Percentiles rank a stretch among this genome's conserved stretches.
Evolutionary conservation across 139 green algal genomes (phyloP).

Genomic region (Micractinium sp.): DNA sequence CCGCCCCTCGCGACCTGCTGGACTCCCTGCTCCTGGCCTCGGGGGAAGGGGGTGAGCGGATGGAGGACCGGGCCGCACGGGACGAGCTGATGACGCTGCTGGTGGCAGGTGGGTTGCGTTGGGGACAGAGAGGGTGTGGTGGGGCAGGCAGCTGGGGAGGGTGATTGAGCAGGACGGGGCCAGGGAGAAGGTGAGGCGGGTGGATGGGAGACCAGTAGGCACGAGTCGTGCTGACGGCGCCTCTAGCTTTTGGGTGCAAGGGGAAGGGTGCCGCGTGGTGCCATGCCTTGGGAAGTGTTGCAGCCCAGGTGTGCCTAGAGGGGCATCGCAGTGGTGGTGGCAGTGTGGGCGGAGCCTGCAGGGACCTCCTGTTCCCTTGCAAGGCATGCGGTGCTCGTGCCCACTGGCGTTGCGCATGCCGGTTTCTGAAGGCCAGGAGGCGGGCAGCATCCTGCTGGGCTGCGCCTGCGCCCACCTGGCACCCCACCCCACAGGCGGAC

Average conservation of each 20-base stretch:
- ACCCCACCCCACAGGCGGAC: conserved; percentile 66
- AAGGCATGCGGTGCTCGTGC: not conserved
- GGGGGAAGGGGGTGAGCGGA: conserved; percentile 70
- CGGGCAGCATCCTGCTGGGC: conserved; percentile 81
- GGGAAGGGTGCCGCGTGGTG: too few species aligned
- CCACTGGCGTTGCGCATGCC: not conserved
- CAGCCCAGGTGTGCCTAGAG: too few species aligned
- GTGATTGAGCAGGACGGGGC: too few species aligned
- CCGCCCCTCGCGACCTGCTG: conserved; percentile 53
- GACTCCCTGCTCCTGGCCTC: conserved; percentile 67
- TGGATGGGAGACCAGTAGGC: too few species aligned
- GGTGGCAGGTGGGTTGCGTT: conserved; percentile 64
- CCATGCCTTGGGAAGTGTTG: not conserved
- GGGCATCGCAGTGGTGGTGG: not conserved
- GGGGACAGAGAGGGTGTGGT: too few species aligned
- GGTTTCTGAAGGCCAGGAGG: conserved; percentile 80
- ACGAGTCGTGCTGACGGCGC: too few species aligned
- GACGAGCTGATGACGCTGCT: conserved; percentile 91
- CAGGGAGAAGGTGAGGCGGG: too few species aligned
- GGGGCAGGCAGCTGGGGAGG: too few species aligned
- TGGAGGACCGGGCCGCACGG: conserved; percentile 70
- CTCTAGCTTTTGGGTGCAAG: too few species aligned
- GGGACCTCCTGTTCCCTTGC: not conserved
- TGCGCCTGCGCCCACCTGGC: conserved; percentile 79
- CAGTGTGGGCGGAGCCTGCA: not conserved